Percentiles rank a stretch among this genome's conserved stretches.
Evolutionary conservation across 148 eudicot genomes (phyloP).

Genomic region (Rhododendron molle): DNA sequence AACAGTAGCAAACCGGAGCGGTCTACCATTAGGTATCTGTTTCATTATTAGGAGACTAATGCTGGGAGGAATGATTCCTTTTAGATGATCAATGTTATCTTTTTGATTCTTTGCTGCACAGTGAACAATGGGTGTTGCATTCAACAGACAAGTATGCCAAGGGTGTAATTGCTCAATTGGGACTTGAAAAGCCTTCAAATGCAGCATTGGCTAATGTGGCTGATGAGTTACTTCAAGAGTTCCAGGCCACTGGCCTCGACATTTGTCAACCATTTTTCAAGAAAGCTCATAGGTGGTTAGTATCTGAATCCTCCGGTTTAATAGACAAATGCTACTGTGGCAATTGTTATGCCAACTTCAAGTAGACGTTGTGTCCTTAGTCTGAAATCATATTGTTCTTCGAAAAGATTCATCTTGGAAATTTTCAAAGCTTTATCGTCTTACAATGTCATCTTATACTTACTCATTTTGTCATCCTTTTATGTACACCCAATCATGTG

Average conservation of each 20-base stretch:
- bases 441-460: too few species aligned
- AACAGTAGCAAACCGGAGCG: conserved; percentile 97
- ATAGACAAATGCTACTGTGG: background rate
- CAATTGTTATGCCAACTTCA: background rate
- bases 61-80: background rate
- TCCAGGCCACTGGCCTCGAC: conserved; percentile 57
- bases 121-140: conserved; percentile 91
- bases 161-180: conserved; percentile 58
- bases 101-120: conserved; percentile 16
- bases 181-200: conserved; percentile 68
- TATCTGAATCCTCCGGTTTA: conserved; percentile 11
- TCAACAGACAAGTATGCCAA: conserved; percentile 80
- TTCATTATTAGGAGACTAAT: background rate
- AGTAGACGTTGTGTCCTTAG: background rate
- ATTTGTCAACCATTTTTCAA: conserved; percentile 66
- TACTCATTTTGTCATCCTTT: background rate
- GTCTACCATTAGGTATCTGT: conserved; percentile 51
- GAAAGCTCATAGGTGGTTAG: conserved; percentile 97
- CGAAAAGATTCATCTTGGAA: background rate
- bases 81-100: conserved; percentile 7
- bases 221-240: conserved; percentile 71
- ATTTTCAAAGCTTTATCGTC: background rate
- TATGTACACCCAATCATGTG: background rate
- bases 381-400: background rate
- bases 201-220: conserved; percentile 53